A percentile compares a stretch with the other conserved stretches of the same genome.
These are phyloP conservation scores for Plantago lanceolata DNA, from an alignment of 305 asterid genomes.

Conservation along the genomic window DNA sequence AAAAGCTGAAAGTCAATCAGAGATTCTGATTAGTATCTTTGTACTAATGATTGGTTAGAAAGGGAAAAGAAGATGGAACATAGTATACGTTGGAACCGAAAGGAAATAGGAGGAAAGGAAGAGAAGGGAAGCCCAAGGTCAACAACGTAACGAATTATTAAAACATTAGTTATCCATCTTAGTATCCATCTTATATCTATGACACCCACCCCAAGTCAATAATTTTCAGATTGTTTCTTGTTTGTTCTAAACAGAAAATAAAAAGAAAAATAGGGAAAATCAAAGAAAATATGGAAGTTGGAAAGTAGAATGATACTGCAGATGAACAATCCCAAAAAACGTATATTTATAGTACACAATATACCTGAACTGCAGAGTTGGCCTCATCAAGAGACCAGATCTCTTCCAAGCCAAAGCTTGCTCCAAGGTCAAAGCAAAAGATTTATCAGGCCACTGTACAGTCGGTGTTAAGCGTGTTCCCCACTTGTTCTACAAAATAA, in stretches of 20 bases:
- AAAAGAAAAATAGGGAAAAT: constrained; percentile 4
- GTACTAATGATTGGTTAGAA: too few relatives aligned
- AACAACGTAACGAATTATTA: too few relatives aligned
- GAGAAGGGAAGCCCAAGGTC: too few relatives aligned
- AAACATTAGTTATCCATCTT: too few relatives aligned
- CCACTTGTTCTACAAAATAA: constrained; percentile 65
- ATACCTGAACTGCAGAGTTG: constrained; percentile 81
- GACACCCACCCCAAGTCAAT: too few relatives aligned
- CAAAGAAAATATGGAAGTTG: neutral
- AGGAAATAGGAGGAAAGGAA: too few relatives aligned
- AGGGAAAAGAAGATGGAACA: too few relatives aligned
- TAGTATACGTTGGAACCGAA: too few relatives aligned
- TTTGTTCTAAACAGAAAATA: neutral
- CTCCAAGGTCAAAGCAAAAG: constrained; percentile 71
- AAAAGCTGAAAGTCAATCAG: too few relatives aligned
- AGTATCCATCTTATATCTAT: too few relatives aligned
- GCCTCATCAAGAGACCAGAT: constrained; percentile 91
- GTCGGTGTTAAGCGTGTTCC: constrained; percentile 83
- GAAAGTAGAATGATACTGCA: neutral
- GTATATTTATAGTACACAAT: neutral
- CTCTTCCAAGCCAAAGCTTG: constrained; percentile 98
- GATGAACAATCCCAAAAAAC: constrained; percentile 2
- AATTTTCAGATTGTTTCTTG: too few relatives aligned
- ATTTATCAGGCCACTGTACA: constrained; percentile 86
- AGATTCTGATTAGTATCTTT: too few relatives aligned